phyloP scores from a whole-genome alignment of 2,329 filamentous ascomycete species.

The Clonostachys solani region DNA sequence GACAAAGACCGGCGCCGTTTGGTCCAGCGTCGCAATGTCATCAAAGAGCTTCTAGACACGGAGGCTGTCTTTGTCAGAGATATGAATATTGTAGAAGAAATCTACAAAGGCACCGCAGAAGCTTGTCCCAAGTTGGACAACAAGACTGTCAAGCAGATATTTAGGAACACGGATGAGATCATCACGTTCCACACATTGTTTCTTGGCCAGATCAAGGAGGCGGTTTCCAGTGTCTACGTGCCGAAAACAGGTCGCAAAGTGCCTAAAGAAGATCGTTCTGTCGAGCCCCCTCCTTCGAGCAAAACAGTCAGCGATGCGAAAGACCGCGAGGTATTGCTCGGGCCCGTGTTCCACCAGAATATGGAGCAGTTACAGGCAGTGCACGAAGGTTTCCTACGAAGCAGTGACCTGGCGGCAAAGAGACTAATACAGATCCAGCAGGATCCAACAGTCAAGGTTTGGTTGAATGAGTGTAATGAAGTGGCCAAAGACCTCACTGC shows the following conservation, averaged over 20 bases:
- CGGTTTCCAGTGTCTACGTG: slow-evolving; percentile 74
- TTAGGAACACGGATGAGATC: slow-evolving; percentile 89
- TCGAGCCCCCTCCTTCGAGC: slow-evolving; percentile 27
- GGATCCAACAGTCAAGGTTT: slow-evolving; percentile 66
- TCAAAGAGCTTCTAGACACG: slow-evolving; percentile 90
- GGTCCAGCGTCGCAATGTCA: slow-evolving; percentile 74
- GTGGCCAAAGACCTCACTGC: slow-evolving; percentile 89
- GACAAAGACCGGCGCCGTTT: slow-evolving; percentile 66
- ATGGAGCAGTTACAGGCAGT: slow-evolving; percentile 56
- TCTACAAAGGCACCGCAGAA: slow-evolving; percentile 90
- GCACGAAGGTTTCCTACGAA: slow-evolving; percentile 60
- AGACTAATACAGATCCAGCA: slow-evolving; percentile 59
- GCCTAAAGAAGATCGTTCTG: slow-evolving; percentile 25
- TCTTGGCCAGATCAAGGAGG: slow-evolving; percentile 74
- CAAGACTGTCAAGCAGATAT: slow-evolving; percentile 85
- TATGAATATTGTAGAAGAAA: slow-evolving; percentile 96
- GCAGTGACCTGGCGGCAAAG: slow-evolving; percentile 58
- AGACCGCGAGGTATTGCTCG: slow-evolving; percentile 48
- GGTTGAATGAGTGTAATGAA: slow-evolving; percentile 89
- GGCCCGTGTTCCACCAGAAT: slow-evolving; percentile 49
- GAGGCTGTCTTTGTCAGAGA: slow-evolving; percentile 89
- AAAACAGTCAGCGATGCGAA: slow-evolving; percentile 43
- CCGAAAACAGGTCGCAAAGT: slow-evolving; percentile 46
- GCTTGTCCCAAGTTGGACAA: slow-evolving; percentile 74
- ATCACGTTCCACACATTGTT: slow-evolving; percentile 82